A percentile compares a stretch with the other conserved stretches of the same genome.
phyloP scores from a whole-genome alignment of 768 basidiomycete species.

The Termitomyces sp. region DNA sequence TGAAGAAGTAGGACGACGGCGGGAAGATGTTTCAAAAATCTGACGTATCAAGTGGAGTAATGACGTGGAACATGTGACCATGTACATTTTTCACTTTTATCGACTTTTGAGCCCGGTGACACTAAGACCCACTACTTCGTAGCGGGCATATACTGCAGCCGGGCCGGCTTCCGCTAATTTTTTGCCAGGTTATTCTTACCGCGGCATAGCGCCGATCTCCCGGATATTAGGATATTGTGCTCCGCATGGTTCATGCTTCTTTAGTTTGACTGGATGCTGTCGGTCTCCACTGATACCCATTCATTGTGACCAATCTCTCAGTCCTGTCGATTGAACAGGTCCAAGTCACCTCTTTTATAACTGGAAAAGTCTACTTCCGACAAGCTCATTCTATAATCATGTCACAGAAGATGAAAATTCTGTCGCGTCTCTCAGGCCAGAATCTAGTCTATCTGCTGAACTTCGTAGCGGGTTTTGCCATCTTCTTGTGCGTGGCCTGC shows the following conservation, averaged over 20 bases:
- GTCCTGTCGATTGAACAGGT: neutral
- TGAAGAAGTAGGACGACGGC: too few species aligned
- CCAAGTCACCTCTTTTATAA: neutral
- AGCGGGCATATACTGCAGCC: too few species aligned
- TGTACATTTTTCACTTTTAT: too few species aligned
- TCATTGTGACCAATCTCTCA: neutral
- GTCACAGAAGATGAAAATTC: neutral
- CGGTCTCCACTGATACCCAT: neutral
- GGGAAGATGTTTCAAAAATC: too few species aligned
- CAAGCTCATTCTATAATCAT: neutral
- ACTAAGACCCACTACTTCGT: too few species aligned
- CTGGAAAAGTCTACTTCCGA: neutral
- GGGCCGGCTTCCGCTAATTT: too few species aligned
- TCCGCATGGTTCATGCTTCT: neutral
- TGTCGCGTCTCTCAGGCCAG: conserved; percentile 16
- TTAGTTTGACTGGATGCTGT: neutral
- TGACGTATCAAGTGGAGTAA: too few species aligned
- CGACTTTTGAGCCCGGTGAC: too few species aligned
- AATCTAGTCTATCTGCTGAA: conserved; percentile 24
- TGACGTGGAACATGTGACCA: too few species aligned
- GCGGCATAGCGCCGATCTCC: too few species aligned
- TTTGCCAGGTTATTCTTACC: too few species aligned
- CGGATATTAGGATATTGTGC: too few species aligned
- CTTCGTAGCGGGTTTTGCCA: conserved; percentile 27
- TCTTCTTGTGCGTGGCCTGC: conserved; percentile 23